Conservation (phyloP, 495 filamentous ascomycete genomes). For the Trichoderma asperelloides region DNA sequence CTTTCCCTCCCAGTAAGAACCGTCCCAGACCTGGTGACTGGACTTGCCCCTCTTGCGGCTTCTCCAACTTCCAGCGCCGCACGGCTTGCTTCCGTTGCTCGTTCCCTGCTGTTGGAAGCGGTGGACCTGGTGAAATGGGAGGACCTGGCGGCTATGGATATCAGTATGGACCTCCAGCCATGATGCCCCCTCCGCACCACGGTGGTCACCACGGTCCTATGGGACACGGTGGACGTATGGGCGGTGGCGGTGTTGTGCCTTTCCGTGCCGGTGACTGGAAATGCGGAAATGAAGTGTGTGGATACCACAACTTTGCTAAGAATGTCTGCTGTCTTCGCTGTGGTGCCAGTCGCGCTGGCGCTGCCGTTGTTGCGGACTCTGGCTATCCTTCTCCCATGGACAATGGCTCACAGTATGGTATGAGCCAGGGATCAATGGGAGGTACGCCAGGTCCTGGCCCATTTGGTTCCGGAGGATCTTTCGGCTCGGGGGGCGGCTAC, state of each 20-base stretch:
- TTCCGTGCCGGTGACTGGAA: conserved; percentile 99
- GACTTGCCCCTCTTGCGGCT: conserved; percentile 93
- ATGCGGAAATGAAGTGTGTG: conserved; percentile 94
- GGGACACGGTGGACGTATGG: conserved; percentile 65
- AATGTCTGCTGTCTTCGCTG: conserved; percentile 96
- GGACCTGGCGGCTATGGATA: conserved; percentile 62
- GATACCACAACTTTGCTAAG: conserved; percentile 98
- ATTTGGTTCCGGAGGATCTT: conserved; percentile 60
- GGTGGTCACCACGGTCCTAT: conserved; percentile 70
- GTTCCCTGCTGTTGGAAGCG: conserved; percentile 79
- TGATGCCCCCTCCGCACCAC: conserved; percentile 77
- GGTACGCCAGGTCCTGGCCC: conserved; percentile 71
- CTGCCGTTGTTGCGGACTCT: conserved; percentile 87
- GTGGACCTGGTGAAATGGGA: conserved; percentile 67
- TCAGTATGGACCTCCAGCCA: conserved; percentile 63
- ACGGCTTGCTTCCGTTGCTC: conserved; percentile 98
- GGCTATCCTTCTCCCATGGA: conserved; percentile 90
- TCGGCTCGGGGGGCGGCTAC: conserved; percentile 69
- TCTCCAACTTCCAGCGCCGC: conserved; percentile 92
- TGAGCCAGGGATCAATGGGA: conserved; percentile 70
- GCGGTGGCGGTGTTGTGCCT: conserved; percentile 79
- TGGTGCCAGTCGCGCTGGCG: conserved; percentile 85
- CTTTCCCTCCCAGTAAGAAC: conserved; percentile 98
- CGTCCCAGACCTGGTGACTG: conserved; percentile 93
- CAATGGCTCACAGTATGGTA: conserved; percentile 65